Evolutionary conservation across 2,329 filamentous ascomycete genomes (phyloP).

Genomic region (Claviceps sp.): DNA sequence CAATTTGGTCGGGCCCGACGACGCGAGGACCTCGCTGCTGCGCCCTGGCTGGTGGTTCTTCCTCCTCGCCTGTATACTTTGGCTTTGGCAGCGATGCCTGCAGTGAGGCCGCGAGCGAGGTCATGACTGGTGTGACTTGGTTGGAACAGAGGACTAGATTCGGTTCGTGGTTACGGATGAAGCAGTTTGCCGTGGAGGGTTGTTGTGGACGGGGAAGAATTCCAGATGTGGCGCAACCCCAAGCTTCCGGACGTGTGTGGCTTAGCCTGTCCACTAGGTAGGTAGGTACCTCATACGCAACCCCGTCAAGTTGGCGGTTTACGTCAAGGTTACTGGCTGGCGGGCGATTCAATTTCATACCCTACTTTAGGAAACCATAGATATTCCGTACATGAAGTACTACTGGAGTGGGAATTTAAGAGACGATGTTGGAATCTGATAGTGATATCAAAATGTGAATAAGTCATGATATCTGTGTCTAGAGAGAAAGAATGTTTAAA

Average conservation of each 20-base stretch:
- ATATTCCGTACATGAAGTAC: too few species aligned
- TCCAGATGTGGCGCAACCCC: conserved; percentile 15
- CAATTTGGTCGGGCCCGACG: conserved; percentile 63
- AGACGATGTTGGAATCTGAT: too few species aligned
- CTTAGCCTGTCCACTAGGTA: conserved; percentile 12
- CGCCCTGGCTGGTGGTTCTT: conserved; percentile 58
- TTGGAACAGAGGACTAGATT: conserved; percentile 10
- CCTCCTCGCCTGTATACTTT: conserved; percentile 80
- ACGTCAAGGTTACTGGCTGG: too few species aligned
- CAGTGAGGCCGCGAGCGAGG: conserved; percentile 57
- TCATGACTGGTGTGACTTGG: conserved; percentile 30
- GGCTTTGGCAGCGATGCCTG: conserved; percentile 75
- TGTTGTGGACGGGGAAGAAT: conserved; percentile 17
- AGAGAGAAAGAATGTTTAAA: too few species aligned
- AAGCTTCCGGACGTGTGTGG: conserved; percentile 9
- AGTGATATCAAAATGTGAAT: too few species aligned
- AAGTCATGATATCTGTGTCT: too few species aligned
- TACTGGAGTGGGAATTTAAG: too few species aligned
- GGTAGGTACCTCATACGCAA: neutral
- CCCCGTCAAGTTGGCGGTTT: neutral
- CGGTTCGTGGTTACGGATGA: conserved; percentile 7
- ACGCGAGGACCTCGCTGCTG: conserved; percentile 73
- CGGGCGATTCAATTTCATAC: too few species aligned
- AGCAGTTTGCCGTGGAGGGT: neutral
- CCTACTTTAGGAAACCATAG: neutral